These are phyloP conservation scores for Reticulascus tulasneorum DNA, from an alignment of 2,329 filamentous ascomycete species.

Conservation along the genomic window DNA sequence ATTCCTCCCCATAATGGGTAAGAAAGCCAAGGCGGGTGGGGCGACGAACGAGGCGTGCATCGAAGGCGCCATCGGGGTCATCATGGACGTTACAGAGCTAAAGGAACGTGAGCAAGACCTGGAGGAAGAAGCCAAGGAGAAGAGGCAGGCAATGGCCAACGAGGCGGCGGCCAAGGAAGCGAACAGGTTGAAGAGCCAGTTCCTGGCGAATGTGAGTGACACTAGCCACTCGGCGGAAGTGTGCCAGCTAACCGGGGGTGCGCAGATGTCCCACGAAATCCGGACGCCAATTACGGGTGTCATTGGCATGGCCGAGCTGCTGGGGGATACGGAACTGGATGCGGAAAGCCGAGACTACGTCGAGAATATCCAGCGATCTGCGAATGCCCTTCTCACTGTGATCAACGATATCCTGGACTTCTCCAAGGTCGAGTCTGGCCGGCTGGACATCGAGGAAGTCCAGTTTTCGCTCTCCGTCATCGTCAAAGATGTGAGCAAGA, in stretches of 20 bases:
- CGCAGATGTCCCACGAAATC: constrained; percentile 73
- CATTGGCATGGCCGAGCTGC: constrained; percentile 73
- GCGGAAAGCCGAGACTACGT: constrained; percentile 71
- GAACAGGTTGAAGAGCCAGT: constrained; percentile 74
- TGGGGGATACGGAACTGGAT: constrained; percentile 63
- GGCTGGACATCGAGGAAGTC: constrained; percentile 74
- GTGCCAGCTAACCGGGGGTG: neutral
- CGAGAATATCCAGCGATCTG: constrained; percentile 74
- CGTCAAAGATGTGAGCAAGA: constrained; percentile 76
- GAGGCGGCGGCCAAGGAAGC: constrained; percentile 77
- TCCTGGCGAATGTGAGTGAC: constrained; percentile 58
- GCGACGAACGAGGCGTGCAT: constrained; percentile 45
- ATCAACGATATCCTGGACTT: constrained; percentile 92
- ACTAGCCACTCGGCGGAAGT: neutral
- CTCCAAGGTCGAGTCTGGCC: constrained; percentile 77
- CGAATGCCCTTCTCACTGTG: constrained; percentile 76
- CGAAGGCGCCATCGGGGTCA: constrained; percentile 73
- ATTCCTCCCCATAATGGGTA: constrained; percentile 61
- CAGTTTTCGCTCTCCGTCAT: constrained; percentile 73
- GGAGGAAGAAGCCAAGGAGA: constrained; percentile 62
- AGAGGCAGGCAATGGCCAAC: constrained; percentile 66
- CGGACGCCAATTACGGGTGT: constrained; percentile 76
- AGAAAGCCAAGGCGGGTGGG: constrained; percentile 49
- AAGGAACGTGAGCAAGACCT: constrained; percentile 61
- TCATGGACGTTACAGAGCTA: constrained; percentile 74